Evolutionary conservation across 208 protist species (phyloP).

Genomic region (Leishmania tropica): DNA sequence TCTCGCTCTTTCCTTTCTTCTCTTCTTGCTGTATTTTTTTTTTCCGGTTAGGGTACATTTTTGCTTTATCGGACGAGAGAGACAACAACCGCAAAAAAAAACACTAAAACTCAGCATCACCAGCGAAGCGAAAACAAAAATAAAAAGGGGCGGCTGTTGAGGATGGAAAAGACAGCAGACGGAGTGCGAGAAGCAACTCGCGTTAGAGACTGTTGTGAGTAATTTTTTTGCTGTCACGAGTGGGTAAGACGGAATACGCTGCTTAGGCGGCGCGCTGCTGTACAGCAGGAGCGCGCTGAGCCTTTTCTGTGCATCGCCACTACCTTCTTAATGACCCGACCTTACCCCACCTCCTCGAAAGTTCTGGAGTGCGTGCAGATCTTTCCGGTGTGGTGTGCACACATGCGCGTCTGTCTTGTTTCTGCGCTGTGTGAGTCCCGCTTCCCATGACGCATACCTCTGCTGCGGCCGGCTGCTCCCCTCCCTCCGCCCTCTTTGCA

Average conservation of each 20-base stretch:
- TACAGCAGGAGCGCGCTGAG: neutral
- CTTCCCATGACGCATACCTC: neutral
- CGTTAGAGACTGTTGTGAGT: neutral
- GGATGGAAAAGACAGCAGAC: neutral
- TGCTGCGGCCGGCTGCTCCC: neutral
- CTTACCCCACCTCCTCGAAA: neutral
- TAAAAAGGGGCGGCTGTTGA: neutral
- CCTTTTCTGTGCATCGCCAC: neutral
- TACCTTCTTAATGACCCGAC: neutral
- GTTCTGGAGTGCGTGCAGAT: neutral
- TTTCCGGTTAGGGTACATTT: too few relatives aligned
- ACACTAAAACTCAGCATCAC: neutral
- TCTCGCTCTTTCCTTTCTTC: too few relatives aligned
- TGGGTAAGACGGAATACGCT: neutral
- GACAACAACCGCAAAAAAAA: too few relatives aligned
- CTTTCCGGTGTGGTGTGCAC: neutral
- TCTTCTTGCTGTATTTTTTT: too few relatives aligned
- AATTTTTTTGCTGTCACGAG: neutral
- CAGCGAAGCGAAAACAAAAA: neutral
- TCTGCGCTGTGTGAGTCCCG: neutral
- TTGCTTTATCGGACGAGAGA: too few relatives aligned
- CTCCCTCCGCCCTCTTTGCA: neutral
- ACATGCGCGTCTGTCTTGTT: neutral
- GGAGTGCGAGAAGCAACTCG: neutral
- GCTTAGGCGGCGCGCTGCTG: neutral